Evolutionary conservation across 2,329 filamentous ascomycete species (phyloP).

Genomic region (Coniochaeta pulveracea): DNA sequence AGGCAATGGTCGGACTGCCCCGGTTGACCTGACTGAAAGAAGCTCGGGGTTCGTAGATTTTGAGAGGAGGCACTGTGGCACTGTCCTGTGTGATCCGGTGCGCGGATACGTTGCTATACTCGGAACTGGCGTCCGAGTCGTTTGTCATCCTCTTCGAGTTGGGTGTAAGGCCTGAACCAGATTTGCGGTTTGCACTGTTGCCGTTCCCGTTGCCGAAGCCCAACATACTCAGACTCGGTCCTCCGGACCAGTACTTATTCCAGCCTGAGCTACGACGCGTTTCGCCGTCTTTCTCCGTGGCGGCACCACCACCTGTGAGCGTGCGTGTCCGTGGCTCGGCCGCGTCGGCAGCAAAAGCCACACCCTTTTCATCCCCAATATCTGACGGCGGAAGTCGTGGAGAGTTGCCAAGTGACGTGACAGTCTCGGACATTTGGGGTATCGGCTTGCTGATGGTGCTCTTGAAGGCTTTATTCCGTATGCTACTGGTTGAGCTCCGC

Average conservation of each 20-base stretch:
- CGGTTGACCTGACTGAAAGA: slow-evolving; percentile 56
- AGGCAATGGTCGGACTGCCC: slow-evolving; percentile 57
- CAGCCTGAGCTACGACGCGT: slow-evolving; percentile 58
- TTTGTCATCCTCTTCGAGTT: slow-evolving; percentile 34
- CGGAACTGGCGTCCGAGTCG: slow-evolving; percentile 43
- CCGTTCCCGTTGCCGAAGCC: slow-evolving; percentile 37
- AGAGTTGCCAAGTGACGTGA: slow-evolving; percentile 3
- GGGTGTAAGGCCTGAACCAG: no score
- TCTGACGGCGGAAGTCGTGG: slow-evolving; percentile 5
- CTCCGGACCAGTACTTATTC: slow-evolving; percentile 69
- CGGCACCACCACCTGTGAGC: slow-evolving; percentile 18
- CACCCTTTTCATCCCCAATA: slow-evolving; percentile 23
- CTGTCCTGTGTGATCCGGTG: slow-evolving; percentile 50
- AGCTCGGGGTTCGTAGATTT: slow-evolving; percentile 49
- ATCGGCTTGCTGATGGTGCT: slow-evolving; percentile 51
- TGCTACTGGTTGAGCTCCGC: slow-evolving; percentile 37
- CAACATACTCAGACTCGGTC: slow-evolving; percentile 55
- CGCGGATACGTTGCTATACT: slow-evolving; percentile 29
- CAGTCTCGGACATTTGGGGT: slow-evolving; percentile 25
- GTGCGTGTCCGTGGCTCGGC: slow-evolving; percentile 20
- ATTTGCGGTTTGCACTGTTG: slow-evolving; percentile 2
- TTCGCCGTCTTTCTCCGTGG: slow-evolving; percentile 25
- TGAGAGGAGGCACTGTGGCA: slow-evolving; percentile 58
- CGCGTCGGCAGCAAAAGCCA: slow-evolving; percentile 23
- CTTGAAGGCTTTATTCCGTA: slow-evolving; percentile 54